Conservation (phyloP, 768 basidiomycete species). For the Sistotremastrum suecicum region DNA sequence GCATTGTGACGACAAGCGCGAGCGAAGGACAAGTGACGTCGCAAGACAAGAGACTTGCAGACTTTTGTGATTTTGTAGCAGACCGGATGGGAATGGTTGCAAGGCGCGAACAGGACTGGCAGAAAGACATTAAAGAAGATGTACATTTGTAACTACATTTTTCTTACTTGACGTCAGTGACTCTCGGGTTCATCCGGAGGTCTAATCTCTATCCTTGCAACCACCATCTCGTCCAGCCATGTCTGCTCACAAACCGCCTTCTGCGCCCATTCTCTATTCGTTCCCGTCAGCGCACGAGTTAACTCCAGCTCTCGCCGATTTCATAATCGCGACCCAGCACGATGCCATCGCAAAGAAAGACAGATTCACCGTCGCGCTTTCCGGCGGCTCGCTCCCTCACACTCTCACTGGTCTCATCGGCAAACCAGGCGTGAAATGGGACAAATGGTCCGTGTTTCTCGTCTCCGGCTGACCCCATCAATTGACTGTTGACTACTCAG, state of each 20-base stretch:
- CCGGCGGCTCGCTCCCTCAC: constrained; percentile 83
- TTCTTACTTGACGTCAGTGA: too few species aligned
- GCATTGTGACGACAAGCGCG: too few species aligned
- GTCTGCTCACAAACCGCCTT: constrained; percentile 19
- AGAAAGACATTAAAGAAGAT: too few species aligned
- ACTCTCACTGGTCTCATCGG: constrained; percentile 59
- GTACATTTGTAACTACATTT: too few species aligned
- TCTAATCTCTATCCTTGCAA: too few species aligned
- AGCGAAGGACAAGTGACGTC: too few species aligned
- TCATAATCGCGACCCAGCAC: constrained; percentile 76
- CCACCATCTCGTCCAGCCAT: too few species aligned
- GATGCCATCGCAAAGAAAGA: constrained; percentile 83
- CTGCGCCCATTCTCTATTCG: constrained; percentile 55
- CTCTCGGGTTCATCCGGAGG: too few species aligned
- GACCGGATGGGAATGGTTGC: too few species aligned
- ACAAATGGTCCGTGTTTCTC: constrained; percentile 63
- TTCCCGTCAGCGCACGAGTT: constrained; percentile 48
- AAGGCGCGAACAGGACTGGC: too few species aligned
- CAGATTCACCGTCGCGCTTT: constrained; percentile 84
- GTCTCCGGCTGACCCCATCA: constrained; percentile 2
- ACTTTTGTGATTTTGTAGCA: too few species aligned
- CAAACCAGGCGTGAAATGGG: constrained; percentile 67
- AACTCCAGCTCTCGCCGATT: constrained; percentile 54
- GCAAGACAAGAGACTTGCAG: too few species aligned
- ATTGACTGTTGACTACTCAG: constrained; percentile 24